These are phyloP conservation scores for Ogataea ramenticola DNA, from an alignment of 805 yeast species.

Conservation along the genomic window DNA sequence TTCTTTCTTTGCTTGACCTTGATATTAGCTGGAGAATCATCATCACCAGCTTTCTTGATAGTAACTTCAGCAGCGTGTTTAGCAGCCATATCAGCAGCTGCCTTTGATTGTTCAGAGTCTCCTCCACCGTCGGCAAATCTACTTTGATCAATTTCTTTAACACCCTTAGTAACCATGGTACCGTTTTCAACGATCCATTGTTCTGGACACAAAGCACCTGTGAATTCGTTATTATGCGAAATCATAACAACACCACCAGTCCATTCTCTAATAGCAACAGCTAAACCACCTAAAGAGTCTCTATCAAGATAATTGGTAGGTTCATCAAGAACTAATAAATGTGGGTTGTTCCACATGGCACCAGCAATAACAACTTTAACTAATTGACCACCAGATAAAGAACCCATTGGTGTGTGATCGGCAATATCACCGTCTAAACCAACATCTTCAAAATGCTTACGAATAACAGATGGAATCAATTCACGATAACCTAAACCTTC, in stretches of 20 bases:
- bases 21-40: conserved; percentile 93
- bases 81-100: conserved; percentile 38
- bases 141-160: conserved; percentile 61
- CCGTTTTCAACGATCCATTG: conserved; percentile 98
- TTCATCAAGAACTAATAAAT: conserved; percentile 90
- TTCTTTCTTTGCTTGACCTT: conserved; percentile 89
- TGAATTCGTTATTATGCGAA: conserved; percentile 95
- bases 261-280: conserved; percentile 98
- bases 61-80: conserved; percentile 40
- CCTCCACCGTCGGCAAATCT: conserved; percentile 79
- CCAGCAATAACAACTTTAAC: conserved; percentile 99
- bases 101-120: conserved; percentile 33
- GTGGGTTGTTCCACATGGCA: conserved; percentile 99
- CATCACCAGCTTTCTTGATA: conserved; percentile 46
- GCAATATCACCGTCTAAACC: conserved; percentile 98
- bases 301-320: conserved; percentile 98
- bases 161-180: conserved; percentile 76
- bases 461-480: conserved; percentile 80
- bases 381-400: conserved; percentile 95
- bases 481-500: conserved; percentile 99
- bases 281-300: conserved; percentile 95
- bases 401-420: conserved; percentile 95
- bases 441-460: conserved; percentile 95
- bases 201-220: conserved; percentile 96
- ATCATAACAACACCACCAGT: conserved; percentile 97